Base-by-base conservation (phyloP, 2,329 filamentous ascomycete species). In the Beauveria australis region DNA sequence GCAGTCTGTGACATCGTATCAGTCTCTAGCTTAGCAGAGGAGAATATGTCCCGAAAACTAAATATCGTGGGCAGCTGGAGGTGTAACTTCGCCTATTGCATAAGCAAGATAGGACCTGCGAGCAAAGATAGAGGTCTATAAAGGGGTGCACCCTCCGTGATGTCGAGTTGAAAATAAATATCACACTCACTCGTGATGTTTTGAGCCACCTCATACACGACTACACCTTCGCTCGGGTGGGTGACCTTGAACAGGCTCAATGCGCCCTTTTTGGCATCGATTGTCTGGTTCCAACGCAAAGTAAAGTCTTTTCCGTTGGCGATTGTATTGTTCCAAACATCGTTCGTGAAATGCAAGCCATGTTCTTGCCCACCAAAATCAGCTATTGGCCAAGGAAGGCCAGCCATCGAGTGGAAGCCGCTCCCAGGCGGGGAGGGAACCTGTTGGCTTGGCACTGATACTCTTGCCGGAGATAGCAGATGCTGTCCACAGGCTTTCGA, bases 271-370 rank as follows among this genome's bases (percentile, higher is more conserved):
- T 54, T 54, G 19, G 62, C 63, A 19, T 62, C 62, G 14, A 72
- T 53, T 3, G 67, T 68, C 51, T 68, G 64, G 62, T 73, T 72
- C 71, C 71, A 73, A 30, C 61, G 59, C 48, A 73, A 62, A 3
- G 63, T 67, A 58, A 71, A 70, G 1, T 61, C 61, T 33, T 67
- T 61, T n/a, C 66, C 70, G 51, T 72, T 72, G 30, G 68, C 65
- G 12, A 73, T 72, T 60, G 67, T 73, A 18, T 69, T 67, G 64
- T 73, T 73, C 70, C 71, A 73, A 19, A 69, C 65, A 37, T 70
- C 66, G 59, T 73, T 73, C 24, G 69, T 63, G 56, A 73, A 73
- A 9, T 63, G 69, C 26, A 72, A 64, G 47, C 70, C 68, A 46
- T 70, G 65, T 48, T 65, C 66, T n/a, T 62, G 63, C n/a, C 59